Percentiles rank a stretch among this genome's conserved stretches.
These are phyloP conservation scores for Solanum aculeatissimum DNA, from an alignment of 305 asterid species.

Conservation along the genomic window DNA sequence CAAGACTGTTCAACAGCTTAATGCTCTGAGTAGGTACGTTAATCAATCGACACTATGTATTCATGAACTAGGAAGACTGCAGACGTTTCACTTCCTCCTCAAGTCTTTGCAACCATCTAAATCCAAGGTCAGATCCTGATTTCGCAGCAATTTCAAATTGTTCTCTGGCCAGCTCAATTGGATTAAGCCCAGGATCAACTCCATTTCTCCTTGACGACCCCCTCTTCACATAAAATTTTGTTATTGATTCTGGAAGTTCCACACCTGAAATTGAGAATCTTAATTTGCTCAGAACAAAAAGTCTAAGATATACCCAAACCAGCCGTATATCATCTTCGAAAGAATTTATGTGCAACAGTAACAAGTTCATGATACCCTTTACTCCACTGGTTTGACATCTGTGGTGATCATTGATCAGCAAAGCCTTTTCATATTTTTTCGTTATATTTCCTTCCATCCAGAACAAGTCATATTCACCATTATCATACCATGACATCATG, in stretches of 20 bases:
- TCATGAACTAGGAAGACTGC: background rate
- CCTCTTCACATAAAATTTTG: constrained; percentile 40
- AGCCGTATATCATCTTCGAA: background rate
- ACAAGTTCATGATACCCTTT: background rate
- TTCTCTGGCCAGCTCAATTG: constrained; percentile 59
- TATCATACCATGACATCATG: background rate
- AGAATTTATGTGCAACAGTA: background rate
- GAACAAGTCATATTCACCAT: background rate
- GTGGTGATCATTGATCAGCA: background rate
- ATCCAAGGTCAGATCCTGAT: constrained; percentile 80
- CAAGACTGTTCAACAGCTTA: background rate
- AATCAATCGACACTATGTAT: background rate
- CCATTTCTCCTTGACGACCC: constrained; percentile 19
- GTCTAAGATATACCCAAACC: background rate
- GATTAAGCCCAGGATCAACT: constrained; percentile 21
- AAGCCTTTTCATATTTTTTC: background rate
- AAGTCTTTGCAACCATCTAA: constrained; percentile 64
- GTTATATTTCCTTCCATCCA: background rate
- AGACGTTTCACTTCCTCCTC: constrained; percentile 55
- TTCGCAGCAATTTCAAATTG: constrained; percentile 74
- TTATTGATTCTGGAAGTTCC: constrained; percentile 55
- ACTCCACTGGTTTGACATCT: background rate
- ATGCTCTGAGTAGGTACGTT: background rate
- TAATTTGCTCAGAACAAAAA: background rate
- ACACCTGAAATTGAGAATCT: constrained; percentile 30